Evolutionary conservation across 257 asterid species (phyloP).

Genomic region (Ocimum tenuiflorum): DNA sequence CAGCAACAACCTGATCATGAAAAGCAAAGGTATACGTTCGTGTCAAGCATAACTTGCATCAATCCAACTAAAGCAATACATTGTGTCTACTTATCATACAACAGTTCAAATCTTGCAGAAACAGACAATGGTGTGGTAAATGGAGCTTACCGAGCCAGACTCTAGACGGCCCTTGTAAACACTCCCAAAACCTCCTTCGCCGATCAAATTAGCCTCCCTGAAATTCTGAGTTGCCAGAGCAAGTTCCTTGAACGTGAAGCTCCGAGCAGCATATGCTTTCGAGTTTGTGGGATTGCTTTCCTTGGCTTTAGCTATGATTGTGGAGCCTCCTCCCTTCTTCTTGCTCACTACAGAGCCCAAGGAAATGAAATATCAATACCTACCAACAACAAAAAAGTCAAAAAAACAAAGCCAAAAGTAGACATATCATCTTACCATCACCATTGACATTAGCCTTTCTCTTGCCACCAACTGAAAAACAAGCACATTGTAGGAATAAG

Average conservation of each 20-base stretch:
- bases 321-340: slow-evolving; percentile 34
- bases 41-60: background rate
- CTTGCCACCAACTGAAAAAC: slow-evolving; percentile 32
- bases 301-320: slow-evolving; percentile 26
- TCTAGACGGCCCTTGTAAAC: slow-evolving; percentile 68
- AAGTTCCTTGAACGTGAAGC: slow-evolving; percentile 76
- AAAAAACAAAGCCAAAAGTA: background rate
- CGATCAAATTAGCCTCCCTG: slow-evolving; percentile 64
- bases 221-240: slow-evolving; percentile 70
- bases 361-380: background rate
- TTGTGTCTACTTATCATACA: background rate
- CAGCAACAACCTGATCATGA: slow-evolving; percentile 54
- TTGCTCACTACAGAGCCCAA: slow-evolving; percentile 26
- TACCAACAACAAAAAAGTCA: background rate
- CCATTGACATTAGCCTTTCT: slow-evolving; percentile 27
- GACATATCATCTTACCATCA: slow-evolving; percentile 38
- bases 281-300: slow-evolving; percentile 26
- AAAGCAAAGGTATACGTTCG: slow-evolving; percentile 1
- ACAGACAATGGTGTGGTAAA: too few species aligned
- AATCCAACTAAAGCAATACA: background rate
- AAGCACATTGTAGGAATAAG: background rate
- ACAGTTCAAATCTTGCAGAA: background rate
- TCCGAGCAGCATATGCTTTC: slow-evolving; percentile 47
- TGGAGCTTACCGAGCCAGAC: slow-evolving; percentile 43
- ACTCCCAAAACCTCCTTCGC: slow-evolving; percentile 86